Evolutionary conservation across 2,329 filamentous ascomycete species (phyloP), one percentile per base, ranked within the genome.

Genomic region (Chalara sp.): DNA sequence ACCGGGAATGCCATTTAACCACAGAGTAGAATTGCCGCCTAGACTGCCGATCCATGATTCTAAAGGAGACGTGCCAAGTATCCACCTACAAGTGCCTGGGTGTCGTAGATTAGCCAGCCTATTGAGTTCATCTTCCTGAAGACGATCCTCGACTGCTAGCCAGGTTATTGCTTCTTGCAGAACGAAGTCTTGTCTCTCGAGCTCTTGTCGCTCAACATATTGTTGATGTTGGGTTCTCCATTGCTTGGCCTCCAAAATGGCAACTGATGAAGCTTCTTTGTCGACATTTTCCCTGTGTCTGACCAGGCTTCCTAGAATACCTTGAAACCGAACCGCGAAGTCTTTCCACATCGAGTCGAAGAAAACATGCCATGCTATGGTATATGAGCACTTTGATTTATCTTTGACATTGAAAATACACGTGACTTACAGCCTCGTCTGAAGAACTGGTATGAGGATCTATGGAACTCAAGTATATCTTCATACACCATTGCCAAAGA

Each of bases 91-190:
- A 12, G 48, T 50, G 6, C 48, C 48, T 28, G 21, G 5, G 6
- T 49, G 47, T 11, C 47, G 47, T 6, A n/a, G 21, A 6, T 32
- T 12, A 5, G 7, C 21, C 5, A 49, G 28, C 29, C 32, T 32
- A 13, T 50, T 44, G 11, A 46, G 43, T n/a, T 5, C 28, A 46
- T 50, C 43, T 21, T 41, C n/a, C 29, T 46, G 48, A 6, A 5
- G 7, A 5, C 32, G 7, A 46, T 50, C 43, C 10, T 30, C 43
- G 11, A 50, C 30, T 12, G 44, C 41, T 5, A 50, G 48, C 48
- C 48, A 50, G 5, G 43, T 10, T 35, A 50, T 42, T 8, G 32
- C 41, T 32, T 50, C 48, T 30, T 50, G 48, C 5, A 50, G 39
- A 11, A 32, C 12, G 6, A 5, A n/a, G 30, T 46, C 11, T 43